Evolutionary conservation across 805 yeast species (phyloP).

Genomic region (Yamadazyma akitaensis): DNA sequence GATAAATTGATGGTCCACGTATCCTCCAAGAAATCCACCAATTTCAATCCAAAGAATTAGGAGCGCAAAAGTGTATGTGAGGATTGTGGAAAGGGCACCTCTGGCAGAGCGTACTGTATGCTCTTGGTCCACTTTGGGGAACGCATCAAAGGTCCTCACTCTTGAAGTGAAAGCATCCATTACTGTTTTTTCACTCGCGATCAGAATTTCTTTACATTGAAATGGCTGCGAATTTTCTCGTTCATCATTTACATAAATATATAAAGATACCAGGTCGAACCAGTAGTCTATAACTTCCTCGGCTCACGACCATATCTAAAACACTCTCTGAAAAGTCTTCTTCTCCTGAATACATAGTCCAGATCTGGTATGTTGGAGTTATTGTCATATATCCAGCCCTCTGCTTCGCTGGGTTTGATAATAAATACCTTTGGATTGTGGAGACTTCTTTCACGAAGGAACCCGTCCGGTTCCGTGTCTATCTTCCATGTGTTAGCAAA

Average conservation of each 20-base stretch:
- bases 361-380: conserved; percentile 17
- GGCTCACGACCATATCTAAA: conserved; percentile 38
- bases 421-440: conserved; percentile 12
- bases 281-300: conserved; percentile 5
- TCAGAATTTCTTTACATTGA: background rate
- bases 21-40: conserved; percentile 83
- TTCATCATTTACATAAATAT: background rate
- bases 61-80: conserved; percentile 59
- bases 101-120: conserved; percentile 71
- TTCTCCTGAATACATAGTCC: conserved; percentile 52
- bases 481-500: conserved; percentile 59
- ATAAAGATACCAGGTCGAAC: background rate
- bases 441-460: conserved; percentile 50
- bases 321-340: conserved; percentile 54
- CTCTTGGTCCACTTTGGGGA: conserved; percentile 43
- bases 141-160: conserved; percentile 47
- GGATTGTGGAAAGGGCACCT: conserved; percentile 71
- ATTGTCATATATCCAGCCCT: conserved; percentile 53
- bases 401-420: conserved; percentile 27
- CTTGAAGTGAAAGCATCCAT: conserved; percentile 36
- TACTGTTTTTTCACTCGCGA: conserved; percentile 4
- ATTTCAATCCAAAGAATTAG: conserved; percentile 80
- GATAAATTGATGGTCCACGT: conserved; percentile 68
- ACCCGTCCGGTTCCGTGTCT: conserved; percentile 50
- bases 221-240: too few species aligned